These are phyloP conservation scores for Lipomyces sp. DNA, from an alignment of 805 yeast species.

Conservation along the genomic window DNA sequence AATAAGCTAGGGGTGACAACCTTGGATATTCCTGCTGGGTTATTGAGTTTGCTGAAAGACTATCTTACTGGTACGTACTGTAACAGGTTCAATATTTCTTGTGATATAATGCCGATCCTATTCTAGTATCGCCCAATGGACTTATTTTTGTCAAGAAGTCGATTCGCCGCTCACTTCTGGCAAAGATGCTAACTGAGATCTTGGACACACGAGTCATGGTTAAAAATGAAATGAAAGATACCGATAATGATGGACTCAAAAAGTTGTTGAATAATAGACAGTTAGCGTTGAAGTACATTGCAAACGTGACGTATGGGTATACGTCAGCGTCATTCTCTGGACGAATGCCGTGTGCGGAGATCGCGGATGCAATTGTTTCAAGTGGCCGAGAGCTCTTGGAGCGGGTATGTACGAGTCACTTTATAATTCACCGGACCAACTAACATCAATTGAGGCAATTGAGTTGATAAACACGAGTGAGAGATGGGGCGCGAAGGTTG, in stretches of 20 bases:
- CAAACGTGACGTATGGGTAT: conserved; percentile 96
- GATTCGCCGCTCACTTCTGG: conserved; percentile 71
- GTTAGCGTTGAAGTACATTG: conserved; percentile 82
- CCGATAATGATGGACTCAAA: conserved; percentile 41
- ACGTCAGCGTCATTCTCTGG: conserved; percentile 95
- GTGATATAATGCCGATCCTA: not conserved
- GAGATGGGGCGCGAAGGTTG: conserved; percentile 86
- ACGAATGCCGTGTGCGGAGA: conserved; percentile 94
- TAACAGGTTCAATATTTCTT: not conserved
- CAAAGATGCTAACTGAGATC: conserved; percentile 83
- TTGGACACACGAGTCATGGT: conserved; percentile 79
- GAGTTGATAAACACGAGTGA: conserved; percentile 62
- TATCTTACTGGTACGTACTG: conserved; percentile 51
- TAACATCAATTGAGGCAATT: conserved; percentile 55
- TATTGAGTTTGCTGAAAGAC: conserved; percentile 57
- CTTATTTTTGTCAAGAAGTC: conserved; percentile 69
- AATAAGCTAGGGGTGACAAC: conserved; percentile 47
- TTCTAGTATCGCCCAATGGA: conserved; percentile 80
- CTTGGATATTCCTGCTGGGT: conserved; percentile 56
- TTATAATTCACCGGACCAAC: not conserved
- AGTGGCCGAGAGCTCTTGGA: conserved; percentile 86
- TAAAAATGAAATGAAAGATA: conserved; percentile 68
- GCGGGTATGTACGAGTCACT: conserved; percentile 3
- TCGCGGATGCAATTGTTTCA: conserved; percentile 92
- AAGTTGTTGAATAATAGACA: conserved; percentile 76